phyloP scores from a whole-genome alignment of 139 green algal species.

The Auxenochlorella pyrenoidosa region DNA sequence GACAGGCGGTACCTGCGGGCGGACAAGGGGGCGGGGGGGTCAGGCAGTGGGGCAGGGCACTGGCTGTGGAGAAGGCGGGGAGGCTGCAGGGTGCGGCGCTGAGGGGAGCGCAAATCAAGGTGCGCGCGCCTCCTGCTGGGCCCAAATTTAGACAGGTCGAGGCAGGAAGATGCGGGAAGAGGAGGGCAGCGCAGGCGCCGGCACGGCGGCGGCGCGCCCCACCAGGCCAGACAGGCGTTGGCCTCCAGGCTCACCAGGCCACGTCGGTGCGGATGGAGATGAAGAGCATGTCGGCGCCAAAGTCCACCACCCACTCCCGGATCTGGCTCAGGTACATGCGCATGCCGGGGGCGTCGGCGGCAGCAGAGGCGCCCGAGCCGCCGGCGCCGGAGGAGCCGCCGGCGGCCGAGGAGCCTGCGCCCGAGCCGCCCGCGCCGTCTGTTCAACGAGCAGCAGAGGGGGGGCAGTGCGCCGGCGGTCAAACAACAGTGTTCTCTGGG shows the following conservation, averaged over 20 bases:
- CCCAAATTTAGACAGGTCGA: no score
- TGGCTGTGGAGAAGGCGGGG: background rate
- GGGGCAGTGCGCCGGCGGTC: background rate
- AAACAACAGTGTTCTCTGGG: no score
- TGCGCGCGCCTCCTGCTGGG: background rate
- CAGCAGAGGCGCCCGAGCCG: conserved; percentile 20
- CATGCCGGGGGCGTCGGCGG: conserved; percentile 64
- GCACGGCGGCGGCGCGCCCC: no score
- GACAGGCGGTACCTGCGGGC: conserved; percentile 83
- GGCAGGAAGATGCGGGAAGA: no score
- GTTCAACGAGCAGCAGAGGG: background rate
- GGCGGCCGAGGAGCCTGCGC: conserved; percentile 7
- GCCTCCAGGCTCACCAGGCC: conserved; percentile 59
- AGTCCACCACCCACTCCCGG: conserved; percentile 95
- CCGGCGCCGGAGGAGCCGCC: conserved; percentile 17
- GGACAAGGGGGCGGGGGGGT: no score
- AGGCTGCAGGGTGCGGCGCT: no score
- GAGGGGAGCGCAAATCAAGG: no score
- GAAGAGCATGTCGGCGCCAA: conserved; percentile 85
- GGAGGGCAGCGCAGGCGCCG: no score
- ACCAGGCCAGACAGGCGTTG: background rate
- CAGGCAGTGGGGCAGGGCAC: background rate
- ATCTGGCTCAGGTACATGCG: conserved; percentile 91
- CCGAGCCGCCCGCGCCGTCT: background rate
- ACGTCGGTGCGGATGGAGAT: conserved; percentile 93